phyloP scores from a whole-genome alignment of 2,329 filamentous ascomycete genomes.

The Calonectria pseudoturangicola region DNA sequence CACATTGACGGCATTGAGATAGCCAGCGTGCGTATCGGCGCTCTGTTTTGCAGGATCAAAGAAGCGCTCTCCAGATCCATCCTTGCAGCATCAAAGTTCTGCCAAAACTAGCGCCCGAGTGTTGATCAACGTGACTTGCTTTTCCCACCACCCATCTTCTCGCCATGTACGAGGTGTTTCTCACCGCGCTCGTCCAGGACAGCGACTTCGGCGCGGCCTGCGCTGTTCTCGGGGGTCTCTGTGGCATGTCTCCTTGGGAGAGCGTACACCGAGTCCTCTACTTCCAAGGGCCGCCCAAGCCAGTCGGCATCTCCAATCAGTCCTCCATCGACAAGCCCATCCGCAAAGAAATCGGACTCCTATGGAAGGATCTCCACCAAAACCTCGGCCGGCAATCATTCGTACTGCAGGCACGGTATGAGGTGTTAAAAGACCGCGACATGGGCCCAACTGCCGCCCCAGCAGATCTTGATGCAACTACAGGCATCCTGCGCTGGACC shows the following conservation, averaged over 20 bases:
- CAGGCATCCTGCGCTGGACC: constrained; percentile 73
- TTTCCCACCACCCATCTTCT: constrained; percentile 15
- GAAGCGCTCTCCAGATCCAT: constrained; percentile 2
- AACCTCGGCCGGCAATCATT: constrained; percentile 75
- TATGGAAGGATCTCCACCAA: constrained; percentile 74
- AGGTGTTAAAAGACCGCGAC: constrained; percentile 68
- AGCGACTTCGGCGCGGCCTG: constrained; percentile 69
- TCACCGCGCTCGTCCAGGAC: constrained; percentile 72
- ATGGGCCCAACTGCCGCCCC: constrained; percentile 62
- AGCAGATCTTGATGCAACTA: constrained; percentile 64
- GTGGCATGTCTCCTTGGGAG: constrained; percentile 72
- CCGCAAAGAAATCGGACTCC: constrained; percentile 60
- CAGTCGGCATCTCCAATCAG: constrained; percentile 67
- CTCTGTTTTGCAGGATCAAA: background rate
- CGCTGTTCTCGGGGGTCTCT: constrained; percentile 74
- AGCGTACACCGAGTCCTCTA: constrained; percentile 71
- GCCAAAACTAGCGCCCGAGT: constrained; percentile 24
- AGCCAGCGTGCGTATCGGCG: constrained; percentile 11
- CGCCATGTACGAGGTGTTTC: constrained; percentile 76
- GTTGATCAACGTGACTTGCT: constrained; percentile 23
- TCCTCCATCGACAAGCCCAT: constrained; percentile 62
- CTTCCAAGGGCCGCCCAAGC: constrained; percentile 69
- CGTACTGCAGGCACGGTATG: constrained; percentile 73
- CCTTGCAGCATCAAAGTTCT: constrained; percentile 10
- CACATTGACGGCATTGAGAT: constrained; percentile 16